Evolutionary conservation across 2,329 filamentous ascomycete species (phyloP).

Genomic region (Colletotrichum kahawae): DNA sequence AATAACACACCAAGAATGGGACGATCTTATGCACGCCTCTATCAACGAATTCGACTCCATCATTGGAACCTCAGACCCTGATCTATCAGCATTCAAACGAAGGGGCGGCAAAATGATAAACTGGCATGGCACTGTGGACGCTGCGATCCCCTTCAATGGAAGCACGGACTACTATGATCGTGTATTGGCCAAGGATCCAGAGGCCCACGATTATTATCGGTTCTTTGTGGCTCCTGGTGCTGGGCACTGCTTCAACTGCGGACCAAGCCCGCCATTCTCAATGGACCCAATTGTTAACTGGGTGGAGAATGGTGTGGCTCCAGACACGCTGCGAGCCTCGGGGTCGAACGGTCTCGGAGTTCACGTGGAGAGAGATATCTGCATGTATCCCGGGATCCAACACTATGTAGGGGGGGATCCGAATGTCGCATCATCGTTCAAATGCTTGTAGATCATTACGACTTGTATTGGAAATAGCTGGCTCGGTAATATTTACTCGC

Average conservation of each 20-base stretch:
- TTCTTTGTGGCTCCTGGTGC: constrained; percentile 56
- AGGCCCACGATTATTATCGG: constrained; percentile 47
- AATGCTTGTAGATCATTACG: not conserved
- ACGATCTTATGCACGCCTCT: constrained; percentile 22
- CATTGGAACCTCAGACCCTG: constrained; percentile 32
- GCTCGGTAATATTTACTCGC: not conserved
- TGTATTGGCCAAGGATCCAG: constrained; percentile 33
- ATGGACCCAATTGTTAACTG: not conserved
- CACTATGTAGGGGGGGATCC: not conserved
- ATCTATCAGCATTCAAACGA: constrained; percentile 31
- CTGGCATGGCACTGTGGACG: constrained; percentile 45
- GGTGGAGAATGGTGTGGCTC: not conserved
- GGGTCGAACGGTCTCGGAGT: not conserved
- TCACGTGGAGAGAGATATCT: not conserved
- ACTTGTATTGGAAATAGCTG: not conserved
- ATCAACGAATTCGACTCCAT: constrained; percentile 20
- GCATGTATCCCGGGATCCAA: not conserved
- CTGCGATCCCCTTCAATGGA: constrained; percentile 34
- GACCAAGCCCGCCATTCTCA: not conserved
- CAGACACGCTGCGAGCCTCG: not conserved
- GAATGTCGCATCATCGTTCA: not conserved
- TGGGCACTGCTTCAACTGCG: constrained; percentile 44
- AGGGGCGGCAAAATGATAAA: constrained; percentile 44
- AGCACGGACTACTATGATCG: constrained; percentile 31
- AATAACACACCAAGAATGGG: not conserved